Conservation (phyloP, 768 basidiomycete genomes). For the Inosperma sp. region DNA sequence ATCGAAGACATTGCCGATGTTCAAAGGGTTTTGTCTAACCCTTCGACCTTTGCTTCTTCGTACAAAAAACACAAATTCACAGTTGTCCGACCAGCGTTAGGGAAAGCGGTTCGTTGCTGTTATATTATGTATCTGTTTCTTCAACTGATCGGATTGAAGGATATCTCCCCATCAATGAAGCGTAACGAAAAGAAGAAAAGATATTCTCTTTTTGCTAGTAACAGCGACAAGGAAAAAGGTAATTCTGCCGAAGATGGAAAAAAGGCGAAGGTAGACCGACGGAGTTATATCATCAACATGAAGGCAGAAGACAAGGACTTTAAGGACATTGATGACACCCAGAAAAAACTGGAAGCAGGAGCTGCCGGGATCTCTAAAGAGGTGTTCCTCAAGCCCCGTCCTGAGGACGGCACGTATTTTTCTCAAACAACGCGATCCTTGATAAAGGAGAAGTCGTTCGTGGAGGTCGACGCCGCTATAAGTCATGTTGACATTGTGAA, state of each 20-base stretch:
- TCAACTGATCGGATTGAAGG: neutral
- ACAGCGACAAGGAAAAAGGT: neutral
- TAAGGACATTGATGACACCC: conserved; percentile 11
- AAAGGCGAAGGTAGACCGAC: neutral
- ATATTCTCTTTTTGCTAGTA: neutral
- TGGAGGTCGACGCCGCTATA: conserved; percentile 22
- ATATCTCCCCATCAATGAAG: neutral
- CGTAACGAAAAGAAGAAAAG: neutral
- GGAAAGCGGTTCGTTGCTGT: conserved; percentile 20
- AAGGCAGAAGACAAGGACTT: conserved; percentile 8
- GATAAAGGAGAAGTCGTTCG: conserved; percentile 34
- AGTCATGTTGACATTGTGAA: conserved; percentile 54
- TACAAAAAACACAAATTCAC: conserved; percentile 32
- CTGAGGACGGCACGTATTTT: conserved; percentile 29
- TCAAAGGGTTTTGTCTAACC: conserved; percentile 30
- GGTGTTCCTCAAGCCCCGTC: conserved; percentile 20
- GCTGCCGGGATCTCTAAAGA: conserved; percentile 14
- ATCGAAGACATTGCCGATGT: conserved; percentile 34
- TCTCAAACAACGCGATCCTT: conserved; percentile 29
- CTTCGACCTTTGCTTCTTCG: conserved; percentile 27
- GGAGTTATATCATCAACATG: neutral
- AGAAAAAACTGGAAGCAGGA: conserved; percentile 13
- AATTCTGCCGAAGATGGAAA: neutral
- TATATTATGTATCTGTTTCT: neutral
- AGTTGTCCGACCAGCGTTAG: conserved; percentile 24